A percentile compares a stretch with the other conserved stretches of the same genome.
These are phyloP conservation scores for Citrus australasica DNA, from an alignment of 345 rosid genomes.

Conservation along the genomic window DNA sequence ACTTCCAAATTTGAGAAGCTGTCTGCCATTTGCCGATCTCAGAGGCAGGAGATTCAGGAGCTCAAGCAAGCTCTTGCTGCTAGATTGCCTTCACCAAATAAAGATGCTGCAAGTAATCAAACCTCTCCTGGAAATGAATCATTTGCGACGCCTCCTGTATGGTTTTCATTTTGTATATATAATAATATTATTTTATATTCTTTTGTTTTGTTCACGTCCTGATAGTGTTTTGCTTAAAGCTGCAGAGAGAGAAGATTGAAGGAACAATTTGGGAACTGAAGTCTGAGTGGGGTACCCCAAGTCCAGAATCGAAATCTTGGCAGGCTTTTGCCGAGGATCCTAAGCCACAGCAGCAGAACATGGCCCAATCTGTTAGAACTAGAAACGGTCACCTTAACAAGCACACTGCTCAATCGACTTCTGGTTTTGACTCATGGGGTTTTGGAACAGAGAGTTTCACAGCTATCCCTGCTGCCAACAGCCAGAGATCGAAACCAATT, in stretches of 20 bases:
- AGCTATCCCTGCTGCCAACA: slow-evolving; percentile 40
- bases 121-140: slow-evolving; percentile 40
- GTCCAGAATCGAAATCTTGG: slow-evolving; percentile 61
- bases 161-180: not conserved
- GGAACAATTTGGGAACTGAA: slow-evolving; percentile 34
- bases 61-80: slow-evolving; percentile 79
- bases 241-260: slow-evolving; percentile 42
- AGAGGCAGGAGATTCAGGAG: slow-evolving; percentile 94
- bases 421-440: slow-evolving; percentile 67
- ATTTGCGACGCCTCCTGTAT: slow-evolving; percentile 44
- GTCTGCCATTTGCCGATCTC: slow-evolving; percentile 91
- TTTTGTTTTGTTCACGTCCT: not conserved
- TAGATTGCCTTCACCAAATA: slow-evolving; percentile 56
- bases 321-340: slow-evolving; percentile 68
- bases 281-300: slow-evolving; percentile 42
- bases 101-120: slow-evolving; percentile 42
- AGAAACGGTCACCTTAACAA: slow-evolving; percentile 40
- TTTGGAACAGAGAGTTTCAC: slow-evolving; percentile 75
- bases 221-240: slow-evolving; percentile 12
- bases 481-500: slow-evolving; percentile 29
- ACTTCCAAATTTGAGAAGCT: slow-evolving; percentile 84
- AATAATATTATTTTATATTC: not conserved
- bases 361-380: slow-evolving; percentile 49
- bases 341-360: slow-evolving; percentile 32
- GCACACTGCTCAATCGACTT: slow-evolving; percentile 45